A percentile compares a stretch with the other conserved stretches of the same genome.
Conservation (phyloP, 169 alveolate species). For the Miamiensis avidus region DNA sequence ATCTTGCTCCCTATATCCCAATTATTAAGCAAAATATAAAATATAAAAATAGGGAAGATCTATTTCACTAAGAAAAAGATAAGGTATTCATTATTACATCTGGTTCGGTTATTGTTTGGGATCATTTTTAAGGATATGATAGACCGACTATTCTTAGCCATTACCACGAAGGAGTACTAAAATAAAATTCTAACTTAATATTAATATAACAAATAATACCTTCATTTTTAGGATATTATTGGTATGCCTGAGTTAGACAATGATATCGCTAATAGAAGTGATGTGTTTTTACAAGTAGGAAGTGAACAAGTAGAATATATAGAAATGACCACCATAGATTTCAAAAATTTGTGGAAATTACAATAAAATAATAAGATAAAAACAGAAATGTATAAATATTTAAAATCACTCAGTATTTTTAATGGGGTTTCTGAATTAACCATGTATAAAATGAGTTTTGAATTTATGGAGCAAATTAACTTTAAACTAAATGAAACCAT, state of each 20-base stretch:
- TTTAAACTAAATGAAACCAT: background rate
- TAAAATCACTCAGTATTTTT: background rate
- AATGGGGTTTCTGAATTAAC: background rate
- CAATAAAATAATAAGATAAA: no score
- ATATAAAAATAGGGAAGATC: background rate
- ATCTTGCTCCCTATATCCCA: background rate
- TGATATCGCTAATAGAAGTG: background rate
- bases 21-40: no score
- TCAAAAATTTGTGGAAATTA: background rate
- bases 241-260: background rate
- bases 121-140: background rate
- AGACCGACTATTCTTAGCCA: background rate
- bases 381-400: no score
- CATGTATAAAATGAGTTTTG: background rate
- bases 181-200: no score
- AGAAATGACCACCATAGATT: background rate
- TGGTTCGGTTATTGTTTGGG: background rate
- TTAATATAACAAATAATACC: no score
- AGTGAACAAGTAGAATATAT: background rate
- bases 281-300: background rate
- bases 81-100: background rate
- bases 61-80: background rate
- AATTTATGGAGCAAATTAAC: background rate
- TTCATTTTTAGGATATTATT: background rate
- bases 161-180: background rate